Base-by-base conservation (phyloP, 108 stramenopile genomes). In the Fragilariopsis cylindrus region DNA sequence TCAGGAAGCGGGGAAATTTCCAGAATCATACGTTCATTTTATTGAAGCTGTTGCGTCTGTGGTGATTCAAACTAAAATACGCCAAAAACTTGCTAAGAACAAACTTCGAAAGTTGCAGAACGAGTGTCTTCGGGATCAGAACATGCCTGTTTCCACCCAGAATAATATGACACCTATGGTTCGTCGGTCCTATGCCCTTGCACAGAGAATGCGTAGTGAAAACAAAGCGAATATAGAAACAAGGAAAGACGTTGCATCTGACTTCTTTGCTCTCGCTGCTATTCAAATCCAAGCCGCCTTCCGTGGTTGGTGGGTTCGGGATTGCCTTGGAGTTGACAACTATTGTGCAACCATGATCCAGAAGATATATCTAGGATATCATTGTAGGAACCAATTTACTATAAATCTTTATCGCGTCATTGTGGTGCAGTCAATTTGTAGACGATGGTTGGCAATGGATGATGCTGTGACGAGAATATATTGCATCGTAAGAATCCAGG, bases 281-380 rank as follows among this genome's bases (percentile, higher is more conserved):
- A 84, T 79, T 44, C 74, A 54, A 39, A 95, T 95, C n/a, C 93
- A 92, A 80, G 56, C 82, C 30, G 62, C 74, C 8, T 95, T 90
- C 64, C 89, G 93, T 30, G 91, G 93, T 7, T 95, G 90, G 88
- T 95, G 88, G 85, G 86, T 79, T 15, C 81, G 93, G 72, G 93
- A 92, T 80, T 84, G 73, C 11, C 71, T 95, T 60, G 73, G 75
- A 43, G 84, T 92, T 15, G 91, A 92, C 60, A 60, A 81, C 48
- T 91, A 80, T 75, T 94, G 91, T 65, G 93, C 92, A 7, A 78
- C 77, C 4, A 60, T 77, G 50, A 89, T 93, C 46, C 92, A 93
- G 58, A 89, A 76, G 54, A 52, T 60, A 9, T 73, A 81, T 48
- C 82, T 86, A 43, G 79, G 80, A 4, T 78, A 74, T 65, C 70